These are phyloP conservation scores for Dendrobium chrysotoxum DNA, from an alignment of 106 monocot species.

Conservation along the genomic window DNA sequence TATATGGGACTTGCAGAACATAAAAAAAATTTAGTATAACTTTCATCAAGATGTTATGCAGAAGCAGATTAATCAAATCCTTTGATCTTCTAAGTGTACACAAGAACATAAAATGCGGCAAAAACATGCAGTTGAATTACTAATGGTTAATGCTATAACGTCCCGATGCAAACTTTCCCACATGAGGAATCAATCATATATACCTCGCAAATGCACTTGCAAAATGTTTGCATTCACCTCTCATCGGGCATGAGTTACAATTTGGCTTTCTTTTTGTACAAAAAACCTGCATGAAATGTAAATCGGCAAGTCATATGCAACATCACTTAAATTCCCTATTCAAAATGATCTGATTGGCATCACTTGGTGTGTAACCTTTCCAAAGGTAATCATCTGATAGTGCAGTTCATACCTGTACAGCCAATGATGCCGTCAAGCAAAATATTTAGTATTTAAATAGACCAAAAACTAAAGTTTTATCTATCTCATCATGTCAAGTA, in stretches of 20 bases:
- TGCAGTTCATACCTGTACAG: slow-evolving; percentile 66
- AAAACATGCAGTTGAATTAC: neutral
- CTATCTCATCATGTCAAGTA: neutral
- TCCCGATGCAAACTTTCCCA: neutral
- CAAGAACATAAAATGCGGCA: neutral
- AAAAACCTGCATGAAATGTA: slow-evolving; percentile 46
- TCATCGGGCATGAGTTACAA: slow-evolving; percentile 72
- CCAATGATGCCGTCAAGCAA: neutral
- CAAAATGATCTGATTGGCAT: neutral
- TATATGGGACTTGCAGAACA: neutral
- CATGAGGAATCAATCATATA: neutral
- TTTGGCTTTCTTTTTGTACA: slow-evolving; percentile 84
- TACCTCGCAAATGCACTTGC: slow-evolving; percentile 81
- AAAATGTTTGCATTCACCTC: slow-evolving; percentile 76
- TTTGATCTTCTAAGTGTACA: neutral
- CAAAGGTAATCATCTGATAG: slow-evolving; percentile 80
- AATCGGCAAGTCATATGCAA: slow-evolving; percentile 9
- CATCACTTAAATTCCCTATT: neutral
- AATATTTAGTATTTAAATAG: neutral
- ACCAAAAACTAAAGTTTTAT: neutral
- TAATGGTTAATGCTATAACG: neutral
- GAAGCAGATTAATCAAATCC: neutral
- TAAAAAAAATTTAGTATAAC: no score
- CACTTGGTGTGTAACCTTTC: slow-evolving; percentile 36
- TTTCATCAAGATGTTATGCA: neutral